Base-by-base conservation (phyloP, 768 basidiomycete species). In the Leccinum uliginosum region DNA sequence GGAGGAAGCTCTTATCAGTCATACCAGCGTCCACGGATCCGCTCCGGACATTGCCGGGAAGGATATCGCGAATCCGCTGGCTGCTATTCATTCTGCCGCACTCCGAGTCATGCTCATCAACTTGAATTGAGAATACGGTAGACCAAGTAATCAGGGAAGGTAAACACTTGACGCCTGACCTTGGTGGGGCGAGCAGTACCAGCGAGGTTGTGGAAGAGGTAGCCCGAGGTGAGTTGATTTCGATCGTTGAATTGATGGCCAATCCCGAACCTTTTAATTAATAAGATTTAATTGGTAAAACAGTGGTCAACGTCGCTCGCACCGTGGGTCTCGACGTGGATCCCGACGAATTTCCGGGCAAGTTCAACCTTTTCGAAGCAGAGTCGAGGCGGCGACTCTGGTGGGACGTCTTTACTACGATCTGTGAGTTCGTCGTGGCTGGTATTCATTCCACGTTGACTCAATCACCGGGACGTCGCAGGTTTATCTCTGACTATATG, bases 51-150 rank as follows among this genome's bases (percentile, higher is more conserved):
- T 98, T 58, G 94, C 86, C 61, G 92, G 93, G 54, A 82, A 86
- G 66, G 81, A 82, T 50, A 90, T 93, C 54, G 91, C 93, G 30
- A 99, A 99, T 76, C 96, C 96, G n/a, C 76, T 98, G 48, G 96
- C 97, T 19, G 87, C 97, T 23, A 98, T 99, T 67, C 91, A 96
- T 58, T 95, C 93, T 23, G 93, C 96, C 3, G 93, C 95, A 8
- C 80, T 99, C n/a, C n/a, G n/a, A n/a, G n/a, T n/a, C 66, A 92
- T 99, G 87, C 83, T 99, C 91, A 95, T 53, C 90, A 92, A 68
- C 83, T 98, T 62, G 93, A 62, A 87, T 98, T 62, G 94, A 98
- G 73, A 75, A 71, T 11, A 96, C 95, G 4, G 95, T 97, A 35
- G 86, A 98, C 68, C 80, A 80, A 35, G 93, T 96, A 26, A 80